A percentile compares a stretch with the other conserved stretches of the same genome.
These are phyloP conservation scores for Alternaria brassicae DNA, from an alignment of 2,329 filamentous ascomycete species.

Conservation along the genomic window DNA sequence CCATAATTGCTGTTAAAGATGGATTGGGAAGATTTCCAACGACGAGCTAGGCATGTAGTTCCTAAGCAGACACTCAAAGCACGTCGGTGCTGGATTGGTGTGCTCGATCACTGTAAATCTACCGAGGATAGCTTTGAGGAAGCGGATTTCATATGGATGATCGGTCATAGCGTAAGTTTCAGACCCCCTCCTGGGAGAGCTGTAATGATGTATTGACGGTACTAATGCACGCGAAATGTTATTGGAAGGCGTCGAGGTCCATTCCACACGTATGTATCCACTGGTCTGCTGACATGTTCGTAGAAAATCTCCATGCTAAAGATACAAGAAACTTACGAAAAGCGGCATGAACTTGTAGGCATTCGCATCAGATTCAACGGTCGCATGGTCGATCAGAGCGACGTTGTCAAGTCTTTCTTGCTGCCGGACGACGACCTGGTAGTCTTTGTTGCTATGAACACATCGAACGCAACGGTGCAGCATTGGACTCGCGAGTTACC, in stretches of 20 bases:
- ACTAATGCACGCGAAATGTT: neutral
- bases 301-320: conserved; percentile 34
- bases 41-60: conserved; percentile 21
- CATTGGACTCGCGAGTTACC: neutral
- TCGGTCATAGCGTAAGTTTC: conserved; percentile 39
- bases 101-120: conserved; percentile 37
- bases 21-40: conserved; percentile 34
- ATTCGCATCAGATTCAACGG: conserved; percentile 30
- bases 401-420: conserved; percentile 13
- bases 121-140: conserved; percentile 20
- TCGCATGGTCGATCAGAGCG: neutral
- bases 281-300: neutral
- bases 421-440: conserved; percentile 7
- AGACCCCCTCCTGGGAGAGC: neutral
- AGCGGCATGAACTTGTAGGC: conserved; percentile 7
- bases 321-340: conserved; percentile 26
- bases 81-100: conserved; percentile 43
- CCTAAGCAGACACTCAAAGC: conserved; percentile 29
- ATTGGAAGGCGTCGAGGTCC: neutral
- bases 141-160: conserved; percentile 48
- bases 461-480: neutral
- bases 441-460: conserved; percentile 8
- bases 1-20: conserved; percentile 9
- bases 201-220: neutral
- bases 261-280: neutral